Evolutionary conservation across 2,329 filamentous ascomycete genomes (phyloP), one percentile per base, ranked within the genome.

Genomic region (Xylariaceae sp.): DNA sequence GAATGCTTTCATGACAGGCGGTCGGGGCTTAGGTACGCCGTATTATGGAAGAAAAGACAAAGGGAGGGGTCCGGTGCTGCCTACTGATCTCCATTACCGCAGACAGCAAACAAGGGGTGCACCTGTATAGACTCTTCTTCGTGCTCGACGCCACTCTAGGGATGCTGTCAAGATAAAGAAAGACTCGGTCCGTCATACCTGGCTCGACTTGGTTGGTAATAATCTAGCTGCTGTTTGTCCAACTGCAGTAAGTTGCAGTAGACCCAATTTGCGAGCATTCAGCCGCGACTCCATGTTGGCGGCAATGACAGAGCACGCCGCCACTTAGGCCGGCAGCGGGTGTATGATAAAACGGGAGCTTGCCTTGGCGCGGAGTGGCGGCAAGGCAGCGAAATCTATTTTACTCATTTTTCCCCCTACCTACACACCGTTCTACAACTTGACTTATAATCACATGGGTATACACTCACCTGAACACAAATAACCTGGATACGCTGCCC

Each of bases 241-340:
- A 41, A 29, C 12, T 11, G n/a, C 4, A 29, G 36, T 24, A 31
- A n/a, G 23, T 28, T 21, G 21, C 29, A 24, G 33, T 43, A 28
- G 24, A 45, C 29, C 49, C 24, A 37, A 31, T 53, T 43, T 53
- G 23, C 49, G 47, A 29, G 29, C 17, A 31, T 49, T 49, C 52
- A 55, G 52, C 52, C 43, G 37, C 52, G 45, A 44, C 16, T 37
- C 11, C 3, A 36, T 23, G 19, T 37, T 36, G 29, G 43, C 44
- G 28, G 37, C 29, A 47, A 14, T 47, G 24, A 28, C 19, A 17
- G 33, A 26, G 26, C 43, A 28, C 14, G 16, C 37, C 44, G 26
- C 12, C 51, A 28, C 19, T 36, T 14, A n/a, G 9, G 43, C 34
- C 34, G 17, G 14, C 17, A 31, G 6, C 34, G 17, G 33, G 24